Evolutionary conservation across 2,329 filamentous ascomycete species (phyloP), one percentile per base, ranked within the genome.

Genomic region (Fusarium sp.): DNA sequence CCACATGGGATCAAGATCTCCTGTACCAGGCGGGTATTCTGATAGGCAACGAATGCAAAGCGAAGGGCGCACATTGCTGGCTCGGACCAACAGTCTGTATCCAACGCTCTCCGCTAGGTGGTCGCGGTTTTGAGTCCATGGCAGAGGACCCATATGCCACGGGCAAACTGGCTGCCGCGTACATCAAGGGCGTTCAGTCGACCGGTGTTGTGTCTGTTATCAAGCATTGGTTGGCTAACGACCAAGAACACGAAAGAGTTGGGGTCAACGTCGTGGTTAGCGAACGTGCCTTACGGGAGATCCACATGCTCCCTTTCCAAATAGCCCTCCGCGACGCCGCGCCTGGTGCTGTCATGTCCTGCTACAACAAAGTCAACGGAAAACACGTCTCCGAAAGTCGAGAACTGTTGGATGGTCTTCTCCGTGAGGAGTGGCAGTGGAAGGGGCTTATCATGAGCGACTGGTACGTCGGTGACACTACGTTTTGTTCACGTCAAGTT

Each of bases 381-480:
- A 68, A 73, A 20, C 81, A 83, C 63, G 56, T 58, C 8, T 63
- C 61, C 3, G 56, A 64, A 27, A 63, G 18, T 13, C 31, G 10
- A 2, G 18, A 53, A 4, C 13, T 64, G 0, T 76, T 77, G 13
- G 78, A 78, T 50, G 78, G 79, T 57, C 76, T 82, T 18, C 71
- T 82, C 31, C 76, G 81, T 49, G 75, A 75, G 4, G 79, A 82
- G 62, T 83, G 82, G 81, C 78, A 77, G 1, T 83, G 75, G 68
- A 73, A 82, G 14, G 81, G 81, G 0, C 65, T 81, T 6, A 74
- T 82, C 25, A 81, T 83, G 77, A 82, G 80, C 69, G 82, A 83
- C 72, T 84, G 82, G 81, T 80, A 71, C 25, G 74, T 29, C 2
- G 10, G 4, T 1, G 10, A 18, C 1, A 8, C 3, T 0, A 3